Evolutionary conservation across 2,329 filamentous ascomycete species (phyloP).

Genomic region (Beauveria varroae): DNA sequence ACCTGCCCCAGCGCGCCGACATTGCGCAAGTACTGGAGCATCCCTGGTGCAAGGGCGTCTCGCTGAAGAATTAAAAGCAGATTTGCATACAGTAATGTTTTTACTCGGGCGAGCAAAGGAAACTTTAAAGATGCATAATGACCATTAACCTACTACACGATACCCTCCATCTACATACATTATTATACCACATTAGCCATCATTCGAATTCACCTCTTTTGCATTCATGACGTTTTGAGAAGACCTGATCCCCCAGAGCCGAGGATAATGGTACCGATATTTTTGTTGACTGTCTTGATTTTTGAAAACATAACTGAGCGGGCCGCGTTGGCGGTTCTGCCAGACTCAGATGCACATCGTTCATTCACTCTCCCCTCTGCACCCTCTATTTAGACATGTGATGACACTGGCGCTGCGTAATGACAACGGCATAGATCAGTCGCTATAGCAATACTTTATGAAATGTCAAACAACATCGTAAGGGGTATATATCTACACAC

Average conservation of each 20-base stretch:
- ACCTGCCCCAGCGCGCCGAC: conserved; percentile 74
- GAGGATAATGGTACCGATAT: too few relatives aligned
- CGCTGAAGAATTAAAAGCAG: conserved; percentile 7
- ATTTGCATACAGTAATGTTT: background rate
- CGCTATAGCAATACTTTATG: too few relatives aligned
- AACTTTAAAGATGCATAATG: background rate
- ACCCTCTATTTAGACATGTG: too few relatives aligned
- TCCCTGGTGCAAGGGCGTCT: conserved; percentile 57
- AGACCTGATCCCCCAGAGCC: background rate
- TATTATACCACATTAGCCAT: background rate
- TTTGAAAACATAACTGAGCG: too few relatives aligned
- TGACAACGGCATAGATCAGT: too few relatives aligned
- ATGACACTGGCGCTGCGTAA: too few relatives aligned
- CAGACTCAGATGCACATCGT: too few relatives aligned
- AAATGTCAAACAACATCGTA: too few relatives aligned
- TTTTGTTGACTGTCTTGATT: too few relatives aligned
- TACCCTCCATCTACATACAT: conserved; percentile 1
- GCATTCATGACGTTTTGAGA: background rate
- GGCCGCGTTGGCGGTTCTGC: too few relatives aligned
- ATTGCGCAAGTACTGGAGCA: conserved; percentile 85
- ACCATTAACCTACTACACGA: background rate
- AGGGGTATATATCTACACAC: too few relatives aligned
- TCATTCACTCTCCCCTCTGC: too few relatives aligned
- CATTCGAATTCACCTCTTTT: background rate
- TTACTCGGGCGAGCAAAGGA: background rate